Evolutionary conservation across 78 protist species (phyloP).

Genomic region (Dictyostelium firmibasis): DNA sequence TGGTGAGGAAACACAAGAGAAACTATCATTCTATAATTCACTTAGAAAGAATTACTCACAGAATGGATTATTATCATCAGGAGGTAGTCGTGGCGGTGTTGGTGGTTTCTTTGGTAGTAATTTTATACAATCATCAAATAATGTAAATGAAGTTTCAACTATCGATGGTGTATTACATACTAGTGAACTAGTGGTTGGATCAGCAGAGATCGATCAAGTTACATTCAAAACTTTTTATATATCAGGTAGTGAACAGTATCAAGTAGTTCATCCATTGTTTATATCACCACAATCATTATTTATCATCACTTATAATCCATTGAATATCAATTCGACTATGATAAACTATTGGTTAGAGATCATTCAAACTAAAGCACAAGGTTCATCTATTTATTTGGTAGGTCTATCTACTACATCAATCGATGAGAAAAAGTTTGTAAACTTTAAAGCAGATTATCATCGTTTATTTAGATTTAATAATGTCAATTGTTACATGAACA

Average conservation of each 20-base stretch:
- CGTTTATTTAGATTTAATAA: slow-evolving; percentile 17
- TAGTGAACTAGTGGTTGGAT: neutral
- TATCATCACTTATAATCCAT: slow-evolving; percentile 24
- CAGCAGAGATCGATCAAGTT: neutral
- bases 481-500: neutral
- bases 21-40: neutral
- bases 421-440: slow-evolving; percentile 36
- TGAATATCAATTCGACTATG: neutral
- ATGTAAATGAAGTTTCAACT: neutral
- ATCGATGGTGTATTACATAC: neutral
- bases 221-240: slow-evolving; percentile 43
- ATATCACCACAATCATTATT: slow-evolving; percentile 57
- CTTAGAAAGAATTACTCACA: slow-evolving; percentile 8
- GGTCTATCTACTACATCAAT: neutral
- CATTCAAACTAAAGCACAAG: slow-evolving; percentile 46
- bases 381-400: slow-evolving; percentile 26
- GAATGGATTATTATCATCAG: neutral
- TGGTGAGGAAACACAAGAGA: slow-evolving; percentile 59
- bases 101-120: neutral
- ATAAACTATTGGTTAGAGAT: slow-evolving; percentile 68
- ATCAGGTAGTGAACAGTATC: slow-evolving; percentile 17
- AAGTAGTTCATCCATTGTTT: slow-evolving; percentile 42
- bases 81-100: neutral
- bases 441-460: neutral
- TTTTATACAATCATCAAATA: neutral